phyloP scores from a whole-genome alignment of 2,329 filamentous ascomycete species.

The Trichoderma sp. region DNA sequence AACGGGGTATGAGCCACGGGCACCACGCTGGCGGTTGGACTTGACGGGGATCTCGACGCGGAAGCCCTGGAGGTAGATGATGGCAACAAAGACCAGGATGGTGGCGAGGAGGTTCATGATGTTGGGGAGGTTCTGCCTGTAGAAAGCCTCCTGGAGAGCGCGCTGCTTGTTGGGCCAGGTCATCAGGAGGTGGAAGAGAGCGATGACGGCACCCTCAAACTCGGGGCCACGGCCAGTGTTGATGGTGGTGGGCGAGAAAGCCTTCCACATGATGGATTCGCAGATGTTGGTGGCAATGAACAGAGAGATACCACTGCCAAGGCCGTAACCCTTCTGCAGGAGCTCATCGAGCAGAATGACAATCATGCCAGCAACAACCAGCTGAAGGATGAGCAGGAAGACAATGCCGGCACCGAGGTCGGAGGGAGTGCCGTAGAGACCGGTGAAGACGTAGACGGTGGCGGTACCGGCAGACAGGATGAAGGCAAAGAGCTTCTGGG shows the following conservation, averaged over 20 bases:
- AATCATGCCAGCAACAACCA: constrained; percentile 95
- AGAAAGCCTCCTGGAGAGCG: constrained; percentile 97
- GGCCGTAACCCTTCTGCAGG: constrained; percentile 98
- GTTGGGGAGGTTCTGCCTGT: constrained; percentile 98
- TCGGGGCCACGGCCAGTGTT: constrained; percentile 99
- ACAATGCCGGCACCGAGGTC: constrained; percentile 98
- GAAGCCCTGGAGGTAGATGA: constrained; percentile 99
- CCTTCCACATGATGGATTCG: constrained; percentile 99
- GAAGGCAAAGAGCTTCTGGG: constrained; percentile 98
- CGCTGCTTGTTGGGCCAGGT: constrained; percentile 99
- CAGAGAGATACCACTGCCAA: constrained; percentile 96
- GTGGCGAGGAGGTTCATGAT: constrained; percentile 98
- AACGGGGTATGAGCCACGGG: constrained; percentile 96
- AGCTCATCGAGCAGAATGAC: constrained; percentile 99
- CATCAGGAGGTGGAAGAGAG: constrained; percentile 94
- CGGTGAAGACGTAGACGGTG: constrained; percentile 97
- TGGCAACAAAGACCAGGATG: constrained; percentile 88
- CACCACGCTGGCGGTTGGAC: constrained; percentile 97
- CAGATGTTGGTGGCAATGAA: constrained; percentile 99
- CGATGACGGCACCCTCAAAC: constrained; percentile 98
- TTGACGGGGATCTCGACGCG: constrained; percentile 99
- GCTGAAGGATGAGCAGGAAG: constrained; percentile 95
- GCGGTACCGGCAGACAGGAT: constrained; percentile 97
- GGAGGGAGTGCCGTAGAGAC: constrained; percentile 94
- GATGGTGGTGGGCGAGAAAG: constrained; percentile 98